Conservation (phyloP, 1,284 basidiomycete species). For the Moesziomyces parantarcticus region DNA sequence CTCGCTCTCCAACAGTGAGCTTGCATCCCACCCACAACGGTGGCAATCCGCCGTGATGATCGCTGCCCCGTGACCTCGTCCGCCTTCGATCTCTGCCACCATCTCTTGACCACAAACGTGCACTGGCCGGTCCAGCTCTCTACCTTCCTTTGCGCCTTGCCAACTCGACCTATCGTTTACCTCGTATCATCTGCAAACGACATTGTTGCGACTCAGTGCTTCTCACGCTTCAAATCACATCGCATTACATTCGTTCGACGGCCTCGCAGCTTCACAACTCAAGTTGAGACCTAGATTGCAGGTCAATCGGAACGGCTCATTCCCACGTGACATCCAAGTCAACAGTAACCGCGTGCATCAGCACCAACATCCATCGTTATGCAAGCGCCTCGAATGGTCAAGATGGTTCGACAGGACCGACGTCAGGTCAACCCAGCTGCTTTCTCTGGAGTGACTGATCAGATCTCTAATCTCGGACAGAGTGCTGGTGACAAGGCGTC, state of each 20-base stretch:
- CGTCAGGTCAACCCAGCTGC: conserved; percentile 45
- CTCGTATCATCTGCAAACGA: background rate
- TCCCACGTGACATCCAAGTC: background rate
- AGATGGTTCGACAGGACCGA: background rate
- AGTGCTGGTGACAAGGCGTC: conserved; percentile 21
- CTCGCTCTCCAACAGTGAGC: background rate
- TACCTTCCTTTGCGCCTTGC: background rate
- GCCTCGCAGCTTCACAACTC: too few species aligned
- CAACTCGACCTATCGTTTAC: background rate
- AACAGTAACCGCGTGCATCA: background rate
- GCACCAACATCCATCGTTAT: background rate
- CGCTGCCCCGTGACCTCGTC: background rate
- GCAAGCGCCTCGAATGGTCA: conserved; percentile 10
- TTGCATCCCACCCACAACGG: background rate
- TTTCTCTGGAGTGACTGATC: conserved; percentile 40
- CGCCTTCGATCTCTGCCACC: background rate
- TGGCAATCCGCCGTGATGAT: background rate
- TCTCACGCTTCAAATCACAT: background rate
- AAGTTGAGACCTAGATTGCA: conserved; percentile 4
- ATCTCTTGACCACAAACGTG: background rate
- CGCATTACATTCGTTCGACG: background rate
- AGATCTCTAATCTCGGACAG: conserved; percentile 32
- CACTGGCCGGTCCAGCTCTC: conserved; percentile 1
- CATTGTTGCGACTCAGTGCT: background rate
- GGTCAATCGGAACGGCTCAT: conserved; percentile 8